Conservation (phyloP, 371 early-diverging fungal species). For the Mortierella sp. region DNA sequence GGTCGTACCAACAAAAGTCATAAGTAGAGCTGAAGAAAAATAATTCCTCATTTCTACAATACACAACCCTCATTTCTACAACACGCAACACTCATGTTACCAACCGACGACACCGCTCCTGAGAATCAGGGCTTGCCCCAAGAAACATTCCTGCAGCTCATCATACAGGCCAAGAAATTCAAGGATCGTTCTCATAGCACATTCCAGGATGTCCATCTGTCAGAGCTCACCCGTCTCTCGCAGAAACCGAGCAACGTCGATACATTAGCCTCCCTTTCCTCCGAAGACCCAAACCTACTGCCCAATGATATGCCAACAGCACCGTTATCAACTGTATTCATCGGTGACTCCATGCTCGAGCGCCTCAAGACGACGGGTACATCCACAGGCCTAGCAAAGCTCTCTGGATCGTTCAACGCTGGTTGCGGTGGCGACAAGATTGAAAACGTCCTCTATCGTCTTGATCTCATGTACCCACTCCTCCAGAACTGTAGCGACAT, state of each 20-base stretch:
- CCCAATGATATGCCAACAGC: background rate
- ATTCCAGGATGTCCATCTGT: slow-evolving; percentile 10
- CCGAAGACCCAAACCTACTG: background rate
- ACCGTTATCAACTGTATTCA: slow-evolving; percentile 6
- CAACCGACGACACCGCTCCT: background rate
- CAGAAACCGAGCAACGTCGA: background rate
- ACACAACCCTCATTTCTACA: too few species aligned
- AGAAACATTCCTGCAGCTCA: slow-evolving; percentile 14
- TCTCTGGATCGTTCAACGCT: slow-evolving; percentile 15
- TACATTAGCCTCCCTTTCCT: too few species aligned
- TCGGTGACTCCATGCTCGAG: slow-evolving; percentile 32
- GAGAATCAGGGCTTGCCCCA: slow-evolving; percentile 22
- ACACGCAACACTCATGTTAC: too few species aligned
- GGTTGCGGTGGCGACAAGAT: slow-evolving; percentile 36
- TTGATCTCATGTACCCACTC: slow-evolving; percentile 18
- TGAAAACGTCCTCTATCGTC: slow-evolving; percentile 26
- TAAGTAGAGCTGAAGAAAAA: too few species aligned
- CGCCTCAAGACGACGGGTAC: slow-evolving; percentile 29
- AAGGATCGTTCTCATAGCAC: slow-evolving; percentile 23
- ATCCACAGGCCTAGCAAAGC: slow-evolving; percentile 10
- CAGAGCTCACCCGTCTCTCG: slow-evolving; percentile 5
- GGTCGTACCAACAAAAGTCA: too few species aligned
- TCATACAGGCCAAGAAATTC: slow-evolving; percentile 15
- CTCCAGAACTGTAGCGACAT: slow-evolving; percentile 5
- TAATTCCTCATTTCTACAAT: too few species aligned